Base-by-base conservation (phyloP, 2,329 filamentous ascomycete species). In the Tolypocladium amazonense region DNA sequence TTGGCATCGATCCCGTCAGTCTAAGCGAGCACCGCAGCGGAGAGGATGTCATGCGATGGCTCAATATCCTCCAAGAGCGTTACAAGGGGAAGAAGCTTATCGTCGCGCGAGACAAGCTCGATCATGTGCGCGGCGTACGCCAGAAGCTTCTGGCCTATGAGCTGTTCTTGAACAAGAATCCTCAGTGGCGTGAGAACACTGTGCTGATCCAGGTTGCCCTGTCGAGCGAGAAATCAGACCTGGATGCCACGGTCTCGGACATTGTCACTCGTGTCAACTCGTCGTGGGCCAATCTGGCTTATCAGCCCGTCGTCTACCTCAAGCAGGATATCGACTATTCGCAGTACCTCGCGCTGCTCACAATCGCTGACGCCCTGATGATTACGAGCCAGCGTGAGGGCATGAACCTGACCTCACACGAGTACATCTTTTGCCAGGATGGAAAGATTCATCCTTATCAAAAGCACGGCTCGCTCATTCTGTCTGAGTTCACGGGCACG, bases 211-310 rank as follows among this genome's bases (percentile, higher is more conserved):
- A 97, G 74, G 93, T 97, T 18, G 93, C 92, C 4, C 89, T 94
- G 3, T 96, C 90, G 1, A 92, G 88, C 33, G 92, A 97, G 70
- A 90, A 95, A 71, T 85, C 85, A 25, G 92, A 97, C 69, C 81
- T 97, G 12, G 89, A 96, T 66, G 89, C 90, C 1, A 90, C 89
- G 0, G 88, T 97, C 30, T 92, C 90, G 1, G 92, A 97, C 71
- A 97, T 97, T 70, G 92, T 96, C 63, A 96, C 91, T 58, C 86
- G 93, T 61, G 93, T 97, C 71, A 96, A 97, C 72, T 94, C 91
- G 0, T 86, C 87, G 0, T 92, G 92, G 80, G 92, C 92, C 8
- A 96, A 92, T 33, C 79, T 97, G 56, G 90, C 91, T 0, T 94
- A 97, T 68, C 92, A 96, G 69, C 93, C 93, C 1, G 83, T 97